Conservation (phyloP, 2,329 filamentous ascomycete genomes). For the Cladosporium oxysporum region DNA sequence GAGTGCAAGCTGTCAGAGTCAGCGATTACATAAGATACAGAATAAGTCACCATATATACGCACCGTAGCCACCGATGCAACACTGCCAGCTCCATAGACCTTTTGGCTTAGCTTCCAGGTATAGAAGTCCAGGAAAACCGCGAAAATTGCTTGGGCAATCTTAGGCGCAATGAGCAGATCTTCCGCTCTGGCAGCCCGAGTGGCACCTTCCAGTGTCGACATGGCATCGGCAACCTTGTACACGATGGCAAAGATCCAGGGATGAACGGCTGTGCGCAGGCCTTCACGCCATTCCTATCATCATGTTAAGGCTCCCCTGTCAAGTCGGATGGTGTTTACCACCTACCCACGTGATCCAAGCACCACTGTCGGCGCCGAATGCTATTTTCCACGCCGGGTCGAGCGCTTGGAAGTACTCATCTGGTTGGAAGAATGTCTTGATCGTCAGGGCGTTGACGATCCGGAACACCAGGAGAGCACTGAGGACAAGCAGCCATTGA, state of each 20-base stretch:
- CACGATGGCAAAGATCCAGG: conserved; percentile 75
- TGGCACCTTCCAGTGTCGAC: conserved; percentile 56
- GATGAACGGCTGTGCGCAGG: conserved; percentile 87
- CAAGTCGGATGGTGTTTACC: not conserved
- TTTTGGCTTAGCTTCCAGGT: conserved; percentile 79
- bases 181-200: conserved; percentile 60
- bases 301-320: conserved; percentile 18
- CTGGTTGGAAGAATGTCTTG: conserved; percentile 93
- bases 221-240: conserved; percentile 66
- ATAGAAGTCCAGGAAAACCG: conserved; percentile 79
- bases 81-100: conserved; percentile 68
- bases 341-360: conserved; percentile 93
- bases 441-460: conserved; percentile 77
- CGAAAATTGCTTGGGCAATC: conserved; percentile 72
- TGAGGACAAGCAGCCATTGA: conserved; percentile 21
- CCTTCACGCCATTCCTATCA: conserved; percentile 86
- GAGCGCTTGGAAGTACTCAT: conserved; percentile 94
- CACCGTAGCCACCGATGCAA: conserved; percentile 66
- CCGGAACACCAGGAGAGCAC: conserved; percentile 64
- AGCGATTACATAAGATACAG: not conserved
- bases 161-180: conserved; percentile 73
- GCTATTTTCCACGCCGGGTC: conserved; percentile 91
- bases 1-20: conserved; percentile 61
- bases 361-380: conserved; percentile 74
- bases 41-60: not conserved